Evolutionary conservation across 257 asterid genomes (phyloP), one percentile per base, ranked within the genome.

Genomic region (Scutellaria galericulata): DNA sequence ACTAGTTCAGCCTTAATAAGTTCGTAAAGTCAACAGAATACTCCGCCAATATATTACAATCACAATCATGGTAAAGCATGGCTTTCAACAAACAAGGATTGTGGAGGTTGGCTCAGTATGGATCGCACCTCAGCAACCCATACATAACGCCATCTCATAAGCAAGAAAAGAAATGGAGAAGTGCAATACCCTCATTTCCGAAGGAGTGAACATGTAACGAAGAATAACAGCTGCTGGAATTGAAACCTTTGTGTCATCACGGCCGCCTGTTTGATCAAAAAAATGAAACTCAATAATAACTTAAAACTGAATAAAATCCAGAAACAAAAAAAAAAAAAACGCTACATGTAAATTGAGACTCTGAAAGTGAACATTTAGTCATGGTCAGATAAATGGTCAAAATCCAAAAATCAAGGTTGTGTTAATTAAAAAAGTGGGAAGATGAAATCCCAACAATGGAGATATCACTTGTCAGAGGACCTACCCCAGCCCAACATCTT

Each of bases 401-500:
- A 24, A 22, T 47, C 14, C n/a, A 48, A 3, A 7, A 7, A 20
- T 35, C 52, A 42, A 27, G 18, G 66, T 31, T 55, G 73, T 70
- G 68, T 39, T 31, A 31, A 31, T 31, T 31, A 2, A 41, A 57
- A 22, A 52, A 47, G 41, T 51, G 52, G 50, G 27, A 47, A 59
- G 37, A 20, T 65, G 7, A 15, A 51, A 37, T 41, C 71, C 24
- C 66, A 44, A 57, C 54, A 72, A 5, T 45, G 47, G 18, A 77
- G 27, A 73, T 56, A 14, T 52, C 56, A 59, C 60, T 67, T 18
- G 45, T 61, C 64, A 48, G 14, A 70, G 78, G 70, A 71, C 91
- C 10, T 87, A 95, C 99, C 99, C 99, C 99, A 95, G 72, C 99
- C 96, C 76, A 92, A 89, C 96, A 95, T 90, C 86, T 95, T 95